These are phyloP conservation scores for Platismatia glauca DNA, from an alignment of 495 filamentous ascomycete species.

Conservation along the genomic window DNA sequence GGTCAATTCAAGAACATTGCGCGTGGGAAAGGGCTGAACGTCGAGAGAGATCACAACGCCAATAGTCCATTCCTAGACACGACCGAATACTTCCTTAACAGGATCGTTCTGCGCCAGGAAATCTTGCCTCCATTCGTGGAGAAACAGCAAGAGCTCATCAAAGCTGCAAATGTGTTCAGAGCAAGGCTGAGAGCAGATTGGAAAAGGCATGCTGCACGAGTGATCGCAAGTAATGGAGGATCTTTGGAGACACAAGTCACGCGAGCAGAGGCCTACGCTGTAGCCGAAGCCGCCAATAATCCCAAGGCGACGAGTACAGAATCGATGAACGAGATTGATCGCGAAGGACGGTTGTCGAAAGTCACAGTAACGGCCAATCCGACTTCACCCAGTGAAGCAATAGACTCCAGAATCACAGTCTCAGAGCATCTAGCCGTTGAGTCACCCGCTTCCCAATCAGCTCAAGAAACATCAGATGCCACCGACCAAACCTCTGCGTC, in stretches of 20 bases:
- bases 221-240: slow-evolving; percentile 74
- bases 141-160: slow-evolving; percentile 86
- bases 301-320: slow-evolving; percentile 38
- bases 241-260: slow-evolving; percentile 66
- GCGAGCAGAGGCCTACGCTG: slow-evolving; percentile 63
- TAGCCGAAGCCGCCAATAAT: slow-evolving; percentile 52
- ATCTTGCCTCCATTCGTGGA: slow-evolving; percentile 66
- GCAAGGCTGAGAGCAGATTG: slow-evolving; percentile 69
- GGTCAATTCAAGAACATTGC: slow-evolving; percentile 87
- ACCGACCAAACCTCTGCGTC: neutral
- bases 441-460: neutral
- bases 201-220: slow-evolving; percentile 72
- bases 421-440: slow-evolving; percentile 18
- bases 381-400: slow-evolving; percentile 11
- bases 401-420: slow-evolving; percentile 18
- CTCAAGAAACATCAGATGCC: neutral
- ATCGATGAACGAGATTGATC: slow-evolving; percentile 35
- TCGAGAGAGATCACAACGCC: slow-evolving; percentile 70
- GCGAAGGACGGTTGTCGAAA: slow-evolving; percentile 34
- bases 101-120: slow-evolving; percentile 91
- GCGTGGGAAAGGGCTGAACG: slow-evolving; percentile 59
- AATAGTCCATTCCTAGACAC: slow-evolving; percentile 90
- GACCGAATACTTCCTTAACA: slow-evolving; percentile 97
- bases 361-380: slow-evolving; percentile 34
- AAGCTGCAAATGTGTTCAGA: slow-evolving; percentile 61